These are phyloP conservation scores for Aspergillus sergii DNA, from an alignment of 2,329 filamentous ascomycete species.

Conservation along the genomic window DNA sequence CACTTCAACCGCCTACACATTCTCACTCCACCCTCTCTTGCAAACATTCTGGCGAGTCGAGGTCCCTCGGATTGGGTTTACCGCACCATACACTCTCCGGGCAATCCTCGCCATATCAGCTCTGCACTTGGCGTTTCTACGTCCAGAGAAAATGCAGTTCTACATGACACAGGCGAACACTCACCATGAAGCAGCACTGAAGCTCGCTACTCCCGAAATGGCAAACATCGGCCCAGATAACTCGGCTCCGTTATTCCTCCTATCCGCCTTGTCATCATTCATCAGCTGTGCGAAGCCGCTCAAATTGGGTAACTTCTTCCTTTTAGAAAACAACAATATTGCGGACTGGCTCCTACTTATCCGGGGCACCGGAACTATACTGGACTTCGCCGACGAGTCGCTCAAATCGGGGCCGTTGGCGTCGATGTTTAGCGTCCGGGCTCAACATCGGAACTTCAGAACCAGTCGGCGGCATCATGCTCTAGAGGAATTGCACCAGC, in stretches of 20 bases:
- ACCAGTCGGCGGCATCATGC: background rate
- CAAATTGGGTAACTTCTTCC: conserved; percentile 38
- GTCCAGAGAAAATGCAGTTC: conserved; percentile 38
- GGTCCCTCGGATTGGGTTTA: conserved; percentile 52
- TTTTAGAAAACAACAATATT: conserved; percentile 33
- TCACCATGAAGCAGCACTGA: conserved; percentile 39
- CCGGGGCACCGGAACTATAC: conserved; percentile 39
- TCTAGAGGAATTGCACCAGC: conserved; percentile 16
- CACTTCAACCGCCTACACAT: conserved; percentile 52
- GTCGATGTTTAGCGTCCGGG: conserved; percentile 17
- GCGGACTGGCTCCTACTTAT: conserved; percentile 44
- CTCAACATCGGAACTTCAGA: background rate
- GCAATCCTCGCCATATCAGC: conserved; percentile 54
- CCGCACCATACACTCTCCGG: conserved; percentile 52
- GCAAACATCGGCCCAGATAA: conserved; percentile 36
- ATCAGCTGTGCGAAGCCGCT: conserved; percentile 41
- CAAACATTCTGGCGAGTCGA: conserved; percentile 53
- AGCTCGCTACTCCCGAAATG: conserved; percentile 36
- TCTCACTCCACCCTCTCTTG: conserved; percentile 46
- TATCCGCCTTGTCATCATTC: conserved; percentile 42
- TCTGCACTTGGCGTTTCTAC: conserved; percentile 50
- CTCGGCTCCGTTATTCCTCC: conserved; percentile 41
- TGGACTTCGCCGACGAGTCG: conserved; percentile 28
- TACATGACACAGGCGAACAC: conserved; percentile 44
- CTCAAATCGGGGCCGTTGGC: conserved; percentile 18